Evolutionary conservation across 805 yeast species (phyloP), one percentile per base, ranked within the genome.

Genomic region (Saturnispora mendoncae): DNA sequence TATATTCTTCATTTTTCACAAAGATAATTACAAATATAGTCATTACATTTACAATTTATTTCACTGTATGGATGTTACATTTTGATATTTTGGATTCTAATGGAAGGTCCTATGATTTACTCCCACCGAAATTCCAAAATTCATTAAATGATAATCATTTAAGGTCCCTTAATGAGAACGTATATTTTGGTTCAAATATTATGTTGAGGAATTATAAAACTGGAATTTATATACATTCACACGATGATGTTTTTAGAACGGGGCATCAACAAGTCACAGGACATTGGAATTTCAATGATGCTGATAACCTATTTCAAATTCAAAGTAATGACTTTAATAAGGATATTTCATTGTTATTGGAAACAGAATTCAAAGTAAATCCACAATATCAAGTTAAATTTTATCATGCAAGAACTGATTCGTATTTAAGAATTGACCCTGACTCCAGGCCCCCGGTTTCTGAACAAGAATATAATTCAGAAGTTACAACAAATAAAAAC

Each of bases 391-490:
- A 66, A 12, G 63, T 90, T 17, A 69, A 81, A 44, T 57, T 92
- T n/a, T 76, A 74, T 64, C 97, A 92, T 58, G 68, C 69, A 44
- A 46, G 52, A 2, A 82, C 97, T 1, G 74, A 79, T 13, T 76
- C 76, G 47, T 74, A 83, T 35, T 61, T 92, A 39, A 78, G 78
- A 48, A 82, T 86, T 18, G 52, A 57, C 38, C 77, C 71, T 48
- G 83, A 84, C 46, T 52, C 38, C 4, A 76, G 88, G 46, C 96
- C 97, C 3, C 96, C 95, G 8, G 74, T 87, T 21, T 74, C 90
- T 8, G 95, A 85, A 55, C 92, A 85, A 54, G 97, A 92, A 43
- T 88, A 90, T 60, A 80, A 87, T 55, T 74, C 72, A 48, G 95
- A 87, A 60, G 94, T 87, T 1, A 72, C 84, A 21, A 47, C 51